Conservation (phyloP, 352 stramenopile species). For the Albugo laibachii region DNA sequence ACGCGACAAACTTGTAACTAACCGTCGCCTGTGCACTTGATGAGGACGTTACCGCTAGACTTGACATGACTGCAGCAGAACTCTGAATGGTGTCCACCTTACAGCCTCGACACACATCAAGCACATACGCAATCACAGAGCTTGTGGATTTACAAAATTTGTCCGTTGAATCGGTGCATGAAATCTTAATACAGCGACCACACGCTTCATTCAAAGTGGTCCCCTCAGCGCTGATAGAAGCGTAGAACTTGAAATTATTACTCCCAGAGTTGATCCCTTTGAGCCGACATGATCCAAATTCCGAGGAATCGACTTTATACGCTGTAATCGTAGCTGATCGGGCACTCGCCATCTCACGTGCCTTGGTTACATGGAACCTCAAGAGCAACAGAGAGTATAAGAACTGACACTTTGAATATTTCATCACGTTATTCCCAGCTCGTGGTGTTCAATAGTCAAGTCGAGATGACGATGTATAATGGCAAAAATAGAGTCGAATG, state of each 20-base stretch:
- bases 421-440: too few relatives aligned
- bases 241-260: constrained; percentile 67
- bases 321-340: too few relatives aligned
- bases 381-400: too few relatives aligned
- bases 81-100: constrained; percentile 25
- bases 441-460: too few relatives aligned
- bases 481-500: too few relatives aligned
- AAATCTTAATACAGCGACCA: constrained; percentile 51
- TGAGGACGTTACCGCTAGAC: constrained; percentile 23
- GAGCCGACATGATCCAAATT: constrained; percentile 47
- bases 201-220: constrained; percentile 31
- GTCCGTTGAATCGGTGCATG: constrained; percentile 20
- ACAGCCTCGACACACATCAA: constrained; percentile 44
- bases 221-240: constrained; percentile 40
- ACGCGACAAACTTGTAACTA: constrained; percentile 38
- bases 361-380: too few relatives aligned
- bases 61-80: constrained; percentile 19
- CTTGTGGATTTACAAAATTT: constrained; percentile 5
- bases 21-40: constrained; percentile 21
- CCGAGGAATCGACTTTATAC: constrained; percentile 4
- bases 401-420: too few relatives aligned
- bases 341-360: too few relatives aligned
- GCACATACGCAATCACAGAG: constrained; percentile 38
- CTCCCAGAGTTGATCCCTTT: constrained; percentile 28
- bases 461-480: too few relatives aligned